These are phyloP conservation scores for Cyathus olla DNA, from an alignment of 1,284 basidiomycete genomes.

Conservation along the genomic window DNA sequence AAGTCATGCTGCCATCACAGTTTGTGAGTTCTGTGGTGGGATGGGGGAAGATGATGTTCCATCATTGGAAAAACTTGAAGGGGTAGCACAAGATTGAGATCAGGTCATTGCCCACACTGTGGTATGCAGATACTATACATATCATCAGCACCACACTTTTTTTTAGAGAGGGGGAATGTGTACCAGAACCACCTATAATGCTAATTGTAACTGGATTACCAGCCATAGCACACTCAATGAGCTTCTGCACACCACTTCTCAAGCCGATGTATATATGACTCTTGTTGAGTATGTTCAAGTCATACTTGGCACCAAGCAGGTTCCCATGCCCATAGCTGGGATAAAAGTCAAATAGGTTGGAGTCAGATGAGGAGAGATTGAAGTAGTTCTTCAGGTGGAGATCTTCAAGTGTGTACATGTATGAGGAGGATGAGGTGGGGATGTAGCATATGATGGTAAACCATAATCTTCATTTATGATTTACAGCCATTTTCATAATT, in stretches of 20 bases:
- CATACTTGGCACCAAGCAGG: conserved; percentile 82
- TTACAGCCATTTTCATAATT: too few species aligned
- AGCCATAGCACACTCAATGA: conserved; percentile 86
- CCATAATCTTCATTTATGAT: too few species aligned
- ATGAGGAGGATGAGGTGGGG: conserved; percentile 44
- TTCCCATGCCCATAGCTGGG: conserved; percentile 89
- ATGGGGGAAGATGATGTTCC: conserved; percentile 94
- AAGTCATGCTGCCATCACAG: too few species aligned
- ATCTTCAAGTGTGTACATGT: conserved; percentile 57
- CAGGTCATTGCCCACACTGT: conserved; percentile 93
- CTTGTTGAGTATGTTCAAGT: conserved; percentile 80
- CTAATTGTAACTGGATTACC: conserved; percentile 93
- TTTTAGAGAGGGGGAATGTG: conserved; percentile 38
- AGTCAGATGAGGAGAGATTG: conserved; percentile 64
- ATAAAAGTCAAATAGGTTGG: conserved; percentile 91
- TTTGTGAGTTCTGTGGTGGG: conserved; percentile 96
- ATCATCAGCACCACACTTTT: not conserved
- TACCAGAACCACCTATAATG: conserved; percentile 90
- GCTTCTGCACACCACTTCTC: conserved; percentile 85
- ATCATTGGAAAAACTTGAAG: conserved; percentile 93
- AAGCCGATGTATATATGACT: conserved; percentile 86
- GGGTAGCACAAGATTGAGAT: conserved; percentile 90
- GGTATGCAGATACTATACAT: conserved; percentile 85
- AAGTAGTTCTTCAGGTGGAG: conserved; percentile 79
- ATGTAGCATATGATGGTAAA: conserved; percentile 73